phyloP scores from a whole-genome alignment of 208 protist genomes.

The Acanthamoeba polyphaga region DNA sequence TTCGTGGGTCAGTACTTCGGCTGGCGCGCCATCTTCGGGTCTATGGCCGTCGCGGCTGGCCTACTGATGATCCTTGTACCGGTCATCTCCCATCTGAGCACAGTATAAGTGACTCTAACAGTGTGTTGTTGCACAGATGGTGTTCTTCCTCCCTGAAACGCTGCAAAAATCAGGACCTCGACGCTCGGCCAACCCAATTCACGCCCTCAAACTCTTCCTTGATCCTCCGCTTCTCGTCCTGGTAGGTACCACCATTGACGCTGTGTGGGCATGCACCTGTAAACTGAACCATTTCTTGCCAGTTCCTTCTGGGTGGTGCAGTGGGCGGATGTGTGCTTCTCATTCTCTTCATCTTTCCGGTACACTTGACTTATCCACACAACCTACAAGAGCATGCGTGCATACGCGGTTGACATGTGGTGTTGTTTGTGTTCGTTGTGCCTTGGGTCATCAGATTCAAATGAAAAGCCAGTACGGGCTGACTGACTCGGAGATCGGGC shows the following conservation, averaged over 20 bases:
- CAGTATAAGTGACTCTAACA: background rate
- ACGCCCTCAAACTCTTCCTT: background rate
- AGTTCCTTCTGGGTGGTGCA: no score
- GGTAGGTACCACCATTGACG: background rate
- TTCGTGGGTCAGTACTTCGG: slow-evolving; percentile 21
- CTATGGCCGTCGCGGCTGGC: background rate
- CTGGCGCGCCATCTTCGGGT: slow-evolving; percentile 18
- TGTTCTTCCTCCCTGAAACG: slow-evolving; percentile 29
- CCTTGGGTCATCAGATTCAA: background rate
- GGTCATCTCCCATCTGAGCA: no score
- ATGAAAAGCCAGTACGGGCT: background rate
- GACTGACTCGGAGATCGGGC: background rate
- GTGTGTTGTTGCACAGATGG: background rate
- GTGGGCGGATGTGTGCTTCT: background rate
- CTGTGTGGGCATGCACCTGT: no score
- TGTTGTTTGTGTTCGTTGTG: no score
- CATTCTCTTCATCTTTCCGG: slow-evolving; percentile 7
- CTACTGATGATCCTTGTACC: background rate
- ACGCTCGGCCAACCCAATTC: background rate
- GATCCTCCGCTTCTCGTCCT: background rate
- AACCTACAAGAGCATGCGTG: background rate
- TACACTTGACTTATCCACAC: background rate
- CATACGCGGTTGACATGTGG: background rate
- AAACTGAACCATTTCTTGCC: no score
- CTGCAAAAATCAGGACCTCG: background rate